These are phyloP conservation scores for Podaxis sp. DNA, from an alignment of 768 basidiomycete genomes.

Conservation along the genomic window DNA sequence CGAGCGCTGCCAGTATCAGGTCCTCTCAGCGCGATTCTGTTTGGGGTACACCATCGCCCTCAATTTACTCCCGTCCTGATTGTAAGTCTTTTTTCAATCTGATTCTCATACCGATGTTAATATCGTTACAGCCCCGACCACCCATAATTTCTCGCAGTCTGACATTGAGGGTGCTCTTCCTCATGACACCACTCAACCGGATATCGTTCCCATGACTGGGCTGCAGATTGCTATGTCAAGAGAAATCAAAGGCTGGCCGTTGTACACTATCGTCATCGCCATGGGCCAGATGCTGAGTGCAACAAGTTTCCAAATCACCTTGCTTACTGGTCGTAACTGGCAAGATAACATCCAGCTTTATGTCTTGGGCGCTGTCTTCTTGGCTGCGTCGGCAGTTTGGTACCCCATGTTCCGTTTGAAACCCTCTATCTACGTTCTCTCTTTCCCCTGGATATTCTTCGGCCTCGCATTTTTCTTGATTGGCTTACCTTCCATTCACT, in stretches of 20 bases:
- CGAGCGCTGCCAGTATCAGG: slow-evolving; percentile 75
- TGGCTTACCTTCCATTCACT: slow-evolving; percentile 76
- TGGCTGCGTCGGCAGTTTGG: slow-evolving; percentile 85
- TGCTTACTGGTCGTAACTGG: slow-evolving; percentile 85
- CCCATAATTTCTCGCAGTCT: slow-evolving; percentile 44
- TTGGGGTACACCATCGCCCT: slow-evolving; percentile 73
- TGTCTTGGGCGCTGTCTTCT: slow-evolving; percentile 86
- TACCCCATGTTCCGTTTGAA: slow-evolving; percentile 85
- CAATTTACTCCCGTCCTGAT: slow-evolving; percentile 68
- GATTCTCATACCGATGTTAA: not conserved
- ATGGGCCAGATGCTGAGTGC: slow-evolving; percentile 89
- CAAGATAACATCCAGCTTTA: slow-evolving; percentile 81
- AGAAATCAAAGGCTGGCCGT: slow-evolving; percentile 82
- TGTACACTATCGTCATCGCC: slow-evolving; percentile 89
- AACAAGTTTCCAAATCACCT: slow-evolving; percentile 92
- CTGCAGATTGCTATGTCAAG: slow-evolving; percentile 83
- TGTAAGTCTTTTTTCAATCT: slow-evolving; percentile 49
- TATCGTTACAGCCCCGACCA: slow-evolving; percentile 45
- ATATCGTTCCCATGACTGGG: slow-evolving; percentile 75
- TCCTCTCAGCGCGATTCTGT: slow-evolving; percentile 80
- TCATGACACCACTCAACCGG: slow-evolving; percentile 52
- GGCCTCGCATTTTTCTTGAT: slow-evolving; percentile 90
- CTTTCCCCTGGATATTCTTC: slow-evolving; percentile 90
- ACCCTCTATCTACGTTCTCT: slow-evolving; percentile 85
- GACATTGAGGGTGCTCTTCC: slow-evolving; percentile 46